These are phyloP conservation scores for Moesziomyces sp. DNA, from an alignment of 1,284 basidiomycete species.

Conservation along the genomic window DNA sequence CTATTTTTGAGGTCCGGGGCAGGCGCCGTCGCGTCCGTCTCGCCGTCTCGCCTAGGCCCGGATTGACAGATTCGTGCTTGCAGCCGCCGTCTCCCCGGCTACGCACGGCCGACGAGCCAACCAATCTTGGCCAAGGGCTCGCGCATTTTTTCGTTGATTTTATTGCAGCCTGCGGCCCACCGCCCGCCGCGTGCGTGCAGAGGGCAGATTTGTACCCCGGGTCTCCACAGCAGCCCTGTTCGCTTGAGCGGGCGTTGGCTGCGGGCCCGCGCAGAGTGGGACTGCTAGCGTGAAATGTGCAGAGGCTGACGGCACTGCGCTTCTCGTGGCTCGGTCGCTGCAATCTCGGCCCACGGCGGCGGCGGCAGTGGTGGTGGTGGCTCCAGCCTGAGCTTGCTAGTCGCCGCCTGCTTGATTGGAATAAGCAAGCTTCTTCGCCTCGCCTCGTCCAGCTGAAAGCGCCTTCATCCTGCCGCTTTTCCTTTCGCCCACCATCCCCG, in stretches of 20 bases:
- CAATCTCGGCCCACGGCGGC: background rate
- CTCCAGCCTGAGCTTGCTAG: background rate
- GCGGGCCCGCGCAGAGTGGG: too few species aligned
- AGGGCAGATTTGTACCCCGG: background rate
- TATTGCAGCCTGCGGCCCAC: background rate
- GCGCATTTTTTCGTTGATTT: background rate
- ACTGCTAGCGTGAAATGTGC: background rate
- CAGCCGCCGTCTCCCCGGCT: background rate
- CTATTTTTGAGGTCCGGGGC: too few species aligned
- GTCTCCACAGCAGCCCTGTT: background rate
- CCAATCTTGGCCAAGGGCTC: background rate
- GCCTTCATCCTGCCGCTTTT: background rate
- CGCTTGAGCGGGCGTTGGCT: background rate
- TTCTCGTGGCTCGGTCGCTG: background rate
- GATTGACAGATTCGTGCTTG: background rate
- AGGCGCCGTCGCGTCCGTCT: background rate
- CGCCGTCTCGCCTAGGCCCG: background rate
- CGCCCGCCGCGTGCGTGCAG: background rate
- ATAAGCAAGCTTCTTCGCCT: background rate
- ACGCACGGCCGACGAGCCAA: background rate
- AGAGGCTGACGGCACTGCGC: background rate
- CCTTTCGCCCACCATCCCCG: constrained; percentile 9
- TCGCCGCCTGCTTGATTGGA: background rate
- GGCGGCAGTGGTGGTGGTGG: too few species aligned
- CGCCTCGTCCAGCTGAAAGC: background rate